Percentiles rank a stretch among this genome's conserved stretches.
Evolutionary conservation across 257 asterid species (phyloP).

Genomic region (Penstemon newberryi): DNA sequence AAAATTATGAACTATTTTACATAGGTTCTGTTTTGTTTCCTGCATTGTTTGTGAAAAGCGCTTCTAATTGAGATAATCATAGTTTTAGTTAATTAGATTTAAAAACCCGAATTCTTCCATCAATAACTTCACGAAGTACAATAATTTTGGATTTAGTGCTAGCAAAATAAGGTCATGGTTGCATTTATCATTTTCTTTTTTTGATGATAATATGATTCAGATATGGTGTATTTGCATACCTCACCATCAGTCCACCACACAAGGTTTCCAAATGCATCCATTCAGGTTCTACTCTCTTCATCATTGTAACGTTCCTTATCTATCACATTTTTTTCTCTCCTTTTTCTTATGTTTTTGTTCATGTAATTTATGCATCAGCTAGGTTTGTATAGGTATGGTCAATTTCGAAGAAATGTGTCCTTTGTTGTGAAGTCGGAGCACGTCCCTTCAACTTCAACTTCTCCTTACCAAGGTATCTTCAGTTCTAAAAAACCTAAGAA

Average conservation of each 20-base stretch:
- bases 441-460: slow-evolving; percentile 42
- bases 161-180: no score
- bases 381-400: slow-evolving; percentile 43
- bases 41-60: no score
- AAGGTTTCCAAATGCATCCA: slow-evolving; percentile 39
- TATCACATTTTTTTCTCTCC: background rate
- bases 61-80: no score
- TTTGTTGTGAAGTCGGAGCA: slow-evolving; percentile 51
- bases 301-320: background rate
- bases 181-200: no score
- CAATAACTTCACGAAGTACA: no score
- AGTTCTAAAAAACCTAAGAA: background rate
- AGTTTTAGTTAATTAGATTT: no score
- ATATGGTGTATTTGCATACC: slow-evolving; percentile 47
- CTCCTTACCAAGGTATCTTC: slow-evolving; percentile 42
- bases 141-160: no score
- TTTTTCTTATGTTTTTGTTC: slow-evolving; percentile 25
- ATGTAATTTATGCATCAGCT: slow-evolving; percentile 43
- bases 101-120: no score
- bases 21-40: no score
- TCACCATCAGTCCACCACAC: slow-evolving; percentile 40
- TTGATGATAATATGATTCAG: slow-evolving; percentile 26
- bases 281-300: slow-evolving; percentile 38
- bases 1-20: no score
- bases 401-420: slow-evolving; percentile 33